phyloP scores from a whole-genome alignment of 768 basidiomycete genomes.

The Psilocybe azurescens region DNA sequence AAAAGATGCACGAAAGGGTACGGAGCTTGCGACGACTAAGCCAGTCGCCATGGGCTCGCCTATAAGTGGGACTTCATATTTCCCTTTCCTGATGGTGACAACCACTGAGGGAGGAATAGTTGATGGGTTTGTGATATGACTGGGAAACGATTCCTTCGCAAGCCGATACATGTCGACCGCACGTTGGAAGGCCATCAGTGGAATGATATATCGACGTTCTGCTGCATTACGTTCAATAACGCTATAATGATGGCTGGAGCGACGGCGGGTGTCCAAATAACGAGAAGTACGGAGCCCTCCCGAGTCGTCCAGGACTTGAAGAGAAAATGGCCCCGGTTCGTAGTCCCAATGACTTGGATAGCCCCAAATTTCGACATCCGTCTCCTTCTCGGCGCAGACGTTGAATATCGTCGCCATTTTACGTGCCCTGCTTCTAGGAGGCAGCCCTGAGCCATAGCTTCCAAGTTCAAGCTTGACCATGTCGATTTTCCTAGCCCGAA shows the following conservation, averaged over 20 bases:
- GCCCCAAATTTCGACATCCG: background rate
- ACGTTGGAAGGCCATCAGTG: background rate
- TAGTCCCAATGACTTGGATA: background rate
- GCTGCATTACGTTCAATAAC: background rate
- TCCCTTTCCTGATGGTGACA: background rate
- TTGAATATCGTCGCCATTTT: slow-evolving; percentile 5
- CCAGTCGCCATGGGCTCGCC: background rate
- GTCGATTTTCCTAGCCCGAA: background rate
- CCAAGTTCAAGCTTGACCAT: background rate
- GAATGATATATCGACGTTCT: background rate
- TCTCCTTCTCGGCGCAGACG: background rate
- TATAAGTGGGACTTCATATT: background rate
- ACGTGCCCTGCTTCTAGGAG: slow-evolving; percentile 1
- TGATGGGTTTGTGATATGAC: background rate
- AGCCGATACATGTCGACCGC: background rate
- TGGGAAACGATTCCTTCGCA: background rate
- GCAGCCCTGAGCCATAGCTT: background rate
- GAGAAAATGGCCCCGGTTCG: background rate
- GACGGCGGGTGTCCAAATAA: background rate
- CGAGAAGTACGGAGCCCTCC: background rate
- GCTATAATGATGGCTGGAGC: background rate
- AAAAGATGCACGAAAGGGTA: background rate
- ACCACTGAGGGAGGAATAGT: background rate
- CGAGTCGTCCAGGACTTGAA: background rate
- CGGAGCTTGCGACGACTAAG: background rate